Percentiles rank a stretch among this genome's conserved stretches.
Evolutionary conservation across 2,329 filamentous ascomycete species (phyloP).

Genomic region (Pseudocercospora fijiensis): DNA sequence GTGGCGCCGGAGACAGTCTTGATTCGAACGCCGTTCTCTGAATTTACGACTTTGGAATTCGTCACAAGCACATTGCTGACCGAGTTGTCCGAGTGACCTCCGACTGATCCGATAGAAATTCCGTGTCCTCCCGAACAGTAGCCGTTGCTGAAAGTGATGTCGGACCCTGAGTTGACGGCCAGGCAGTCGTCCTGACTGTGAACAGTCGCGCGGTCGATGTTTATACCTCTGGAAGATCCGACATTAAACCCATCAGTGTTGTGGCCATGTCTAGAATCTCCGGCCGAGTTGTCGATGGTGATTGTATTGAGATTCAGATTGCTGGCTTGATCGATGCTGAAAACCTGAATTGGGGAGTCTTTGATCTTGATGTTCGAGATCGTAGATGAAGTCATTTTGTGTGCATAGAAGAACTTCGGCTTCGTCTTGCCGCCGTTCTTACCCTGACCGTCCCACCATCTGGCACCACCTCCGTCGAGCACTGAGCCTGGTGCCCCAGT

Average conservation of each 20-base stretch:
- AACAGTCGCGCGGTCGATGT: conserved; percentile 31
- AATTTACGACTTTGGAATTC: conserved; percentile 48
- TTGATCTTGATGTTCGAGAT: conserved; percentile 54
- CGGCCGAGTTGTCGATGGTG: conserved; percentile 32
- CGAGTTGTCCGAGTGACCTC: conserved; percentile 51
- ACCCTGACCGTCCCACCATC: conserved; percentile 64
- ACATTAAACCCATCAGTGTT: conserved; percentile 38
- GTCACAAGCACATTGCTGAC: conserved; percentile 51
- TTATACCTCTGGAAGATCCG: conserved; percentile 27
- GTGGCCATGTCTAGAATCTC: conserved; percentile 42
- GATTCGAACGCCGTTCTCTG: conserved; percentile 53
- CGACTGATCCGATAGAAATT: conserved; percentile 43
- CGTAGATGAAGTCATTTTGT: conserved; percentile 52
- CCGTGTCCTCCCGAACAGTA: conserved; percentile 26
- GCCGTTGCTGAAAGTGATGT: conserved; percentile 27
- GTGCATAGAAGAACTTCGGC: conserved; percentile 59
- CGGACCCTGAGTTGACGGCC: conserved; percentile 40
- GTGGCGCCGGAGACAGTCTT: conserved; percentile 53
- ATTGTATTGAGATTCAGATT: conserved; percentile 51
- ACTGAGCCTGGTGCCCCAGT: conserved; percentile 52
- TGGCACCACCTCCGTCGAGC: conserved; percentile 57
- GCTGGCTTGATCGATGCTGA: conserved; percentile 48
- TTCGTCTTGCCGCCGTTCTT: conserved; percentile 61
- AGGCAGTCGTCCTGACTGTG: conserved; percentile 37
- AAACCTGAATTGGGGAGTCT: conserved; percentile 57